A percentile compares a stretch with the other conserved stretches of the same genome.
These are phyloP conservation scores for Umbelopsis ramanniana DNA, from an alignment of 192 early-diverging fungal genomes.

Conservation along the genomic window DNA sequence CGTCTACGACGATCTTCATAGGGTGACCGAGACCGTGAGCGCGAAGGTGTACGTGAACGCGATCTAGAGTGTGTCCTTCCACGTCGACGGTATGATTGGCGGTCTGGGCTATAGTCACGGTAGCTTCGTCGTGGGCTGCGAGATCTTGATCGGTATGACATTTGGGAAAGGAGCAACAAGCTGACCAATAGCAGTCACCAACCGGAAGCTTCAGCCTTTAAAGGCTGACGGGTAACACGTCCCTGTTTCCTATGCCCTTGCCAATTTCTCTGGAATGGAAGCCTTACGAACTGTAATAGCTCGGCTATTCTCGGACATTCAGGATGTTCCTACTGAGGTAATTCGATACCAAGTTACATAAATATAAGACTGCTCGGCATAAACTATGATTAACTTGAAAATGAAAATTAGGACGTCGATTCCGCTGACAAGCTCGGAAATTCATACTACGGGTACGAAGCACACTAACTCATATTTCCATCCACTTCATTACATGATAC, in stretches of 20 bases:
- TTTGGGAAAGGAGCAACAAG: conserved; percentile 6
- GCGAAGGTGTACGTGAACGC: neutral
- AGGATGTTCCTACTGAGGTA: conserved; percentile 27
- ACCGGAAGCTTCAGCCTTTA: neutral
- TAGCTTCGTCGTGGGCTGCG: conserved; percentile 14
- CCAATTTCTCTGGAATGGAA: conserved; percentile 24
- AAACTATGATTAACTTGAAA: neutral
- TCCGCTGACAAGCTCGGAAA: conserved; percentile 3
- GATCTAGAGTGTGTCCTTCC: neutral
- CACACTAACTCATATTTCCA: too few species aligned
- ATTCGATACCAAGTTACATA: neutral
- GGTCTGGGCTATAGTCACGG: conserved; percentile 2
- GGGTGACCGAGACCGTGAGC: neutral
- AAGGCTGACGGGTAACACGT: neutral
- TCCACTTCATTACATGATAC: neutral
- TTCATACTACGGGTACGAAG: conserved; percentile 25
- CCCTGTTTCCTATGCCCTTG: neutral
- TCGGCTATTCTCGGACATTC: conserved; percentile 36
- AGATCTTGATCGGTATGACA: conserved; percentile 12
- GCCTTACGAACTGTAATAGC: conserved; percentile 35
- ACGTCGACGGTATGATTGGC: neutral
- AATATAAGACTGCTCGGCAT: neutral
- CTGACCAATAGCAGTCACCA: conserved; percentile 15
- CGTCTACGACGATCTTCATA: conserved; percentile 9
- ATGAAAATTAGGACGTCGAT: conserved; percentile 13